A percentile compares a stretch with the other conserved stretches of the same genome.
phyloP scores from a whole-genome alignment of 129 eudicot species.

The Rutidosis leptorrhynchoides region DNA sequence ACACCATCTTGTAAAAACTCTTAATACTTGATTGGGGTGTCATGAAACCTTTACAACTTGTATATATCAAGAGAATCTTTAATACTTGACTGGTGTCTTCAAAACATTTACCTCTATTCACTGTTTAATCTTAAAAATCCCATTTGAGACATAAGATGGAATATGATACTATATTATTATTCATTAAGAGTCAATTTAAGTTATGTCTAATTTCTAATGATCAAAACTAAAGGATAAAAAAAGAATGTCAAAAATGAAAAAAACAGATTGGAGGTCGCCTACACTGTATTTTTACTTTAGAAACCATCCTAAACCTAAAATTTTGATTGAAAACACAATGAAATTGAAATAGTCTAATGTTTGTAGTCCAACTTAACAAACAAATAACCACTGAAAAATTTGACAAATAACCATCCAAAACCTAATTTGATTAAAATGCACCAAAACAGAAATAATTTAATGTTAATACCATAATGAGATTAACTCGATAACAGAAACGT shows the following conservation, averaged over 20 bases:
- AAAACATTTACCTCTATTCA: constrained; percentile 29
- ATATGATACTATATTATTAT: constrained; percentile 1
- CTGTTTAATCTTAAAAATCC: constrained; percentile 60
- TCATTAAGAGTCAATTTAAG: not conserved
- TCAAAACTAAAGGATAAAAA: not conserved
- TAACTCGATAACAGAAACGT: constrained; percentile 1
- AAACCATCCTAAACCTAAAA: not conserved
- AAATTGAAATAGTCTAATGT: too few relatives aligned
- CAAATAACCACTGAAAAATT: not conserved
- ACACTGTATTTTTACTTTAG: not conserved
- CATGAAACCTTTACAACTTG: not conserved
- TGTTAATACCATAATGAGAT: not conserved
- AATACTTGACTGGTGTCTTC: constrained; percentile 11
- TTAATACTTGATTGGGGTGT: constrained; percentile 4
- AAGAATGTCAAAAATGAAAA: not conserved
- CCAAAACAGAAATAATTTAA: too few relatives aligned
- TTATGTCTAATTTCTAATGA: not conserved
- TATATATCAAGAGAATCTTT: not conserved
- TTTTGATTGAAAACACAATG: not conserved
- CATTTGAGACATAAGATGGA: constrained; percentile 1
- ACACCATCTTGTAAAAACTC: constrained; percentile 15
- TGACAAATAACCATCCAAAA: too few relatives aligned
- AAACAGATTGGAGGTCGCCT: not conserved
- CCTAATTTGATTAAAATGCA: too few relatives aligned
- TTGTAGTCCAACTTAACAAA: not conserved